Base-by-base conservation (phyloP, 192 early-diverging fungal genomes). In the Pilaira anomala region DNA sequence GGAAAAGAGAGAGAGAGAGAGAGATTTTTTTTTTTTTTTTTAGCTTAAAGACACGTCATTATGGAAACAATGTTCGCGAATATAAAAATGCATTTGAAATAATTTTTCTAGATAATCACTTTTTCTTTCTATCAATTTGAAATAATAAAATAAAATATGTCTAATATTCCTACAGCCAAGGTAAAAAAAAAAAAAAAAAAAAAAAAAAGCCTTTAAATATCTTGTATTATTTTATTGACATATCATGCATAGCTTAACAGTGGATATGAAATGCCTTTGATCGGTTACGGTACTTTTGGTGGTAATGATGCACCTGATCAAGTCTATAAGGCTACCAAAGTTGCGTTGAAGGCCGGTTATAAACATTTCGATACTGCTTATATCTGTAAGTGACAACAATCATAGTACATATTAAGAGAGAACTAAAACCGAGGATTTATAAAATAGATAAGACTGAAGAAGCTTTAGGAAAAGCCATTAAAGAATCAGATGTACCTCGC, bases 391-490 rank as follows among this genome's bases (percentile, higher is more conserved):
- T 60, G 44, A 45, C 1, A 5, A 45, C 18, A 45, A 45, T 45
- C 2, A 44, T 7, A 44, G 4, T 18, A 18, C 19, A 22, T 22
- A 0, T 51, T 11, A 12, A 51, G 25, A 51, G 25, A 2, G 25
- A 26, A 3, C 1, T 19, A 53, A 28, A 28, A 25, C 22, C 22
- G n/a, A n/a, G n/a, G n/a, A n/a, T n/a, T n/a, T n/a, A n/a, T n/a
- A n/a, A n/a, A n/a, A 44, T 30, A 60, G 44, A 63, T 39, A 24
- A 39, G 28, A 66, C 65, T 13, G 65, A 66, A 41, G 56, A 48
- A 9, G 53, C 65, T 48, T 33, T 66, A 11, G 93, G 92, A 22
- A 67, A 82, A 39, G 91, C 85, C 0, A 80, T 92, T 16, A 75
- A 74, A 53, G 75, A 87, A 41, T 62, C 66, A n/a, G 65, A 49